Percentiles rank a stretch among this genome's conserved stretches.
phyloP scores from a whole-genome alignment of 305 asterid genomes.

The Withania somnifera region DNA sequence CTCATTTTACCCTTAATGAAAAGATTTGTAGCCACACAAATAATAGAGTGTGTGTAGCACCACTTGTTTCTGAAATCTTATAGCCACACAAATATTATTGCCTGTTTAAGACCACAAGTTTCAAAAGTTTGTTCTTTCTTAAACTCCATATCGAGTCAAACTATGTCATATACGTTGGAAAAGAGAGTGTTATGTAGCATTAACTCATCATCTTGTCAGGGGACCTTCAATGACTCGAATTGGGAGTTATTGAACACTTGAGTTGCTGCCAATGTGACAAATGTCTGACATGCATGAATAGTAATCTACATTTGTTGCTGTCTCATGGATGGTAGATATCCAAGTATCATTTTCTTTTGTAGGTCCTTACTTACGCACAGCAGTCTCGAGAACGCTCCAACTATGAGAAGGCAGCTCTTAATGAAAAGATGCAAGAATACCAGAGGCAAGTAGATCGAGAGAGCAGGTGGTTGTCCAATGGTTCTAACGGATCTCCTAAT shows the following conservation, averaged over 20 bases:
- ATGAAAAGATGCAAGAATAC: constrained; percentile 98
- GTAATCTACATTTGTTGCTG: background rate
- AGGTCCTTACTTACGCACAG: constrained; percentile 96
- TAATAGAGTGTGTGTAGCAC: background rate
- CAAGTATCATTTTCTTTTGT: background rate
- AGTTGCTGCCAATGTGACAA: background rate
- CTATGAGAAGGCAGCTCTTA: constrained; percentile 95
- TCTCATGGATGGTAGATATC: background rate
- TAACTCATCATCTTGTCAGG: background rate
- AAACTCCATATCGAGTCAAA: background rate
- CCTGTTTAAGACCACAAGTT: background rate
- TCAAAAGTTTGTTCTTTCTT: background rate
- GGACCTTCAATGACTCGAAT: background rate
- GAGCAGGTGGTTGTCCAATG: constrained; percentile 80
- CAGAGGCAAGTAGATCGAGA: constrained; percentile 90
- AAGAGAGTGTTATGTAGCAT: background rate
- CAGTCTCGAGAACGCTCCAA: constrained; percentile 95
- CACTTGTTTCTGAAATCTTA: background rate
- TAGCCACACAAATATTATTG: background rate
- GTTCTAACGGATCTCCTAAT: constrained; percentile 84
- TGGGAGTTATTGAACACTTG: background rate
- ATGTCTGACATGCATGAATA: background rate
- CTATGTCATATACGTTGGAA: background rate
- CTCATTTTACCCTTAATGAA: background rate
- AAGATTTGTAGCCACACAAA: background rate